A percentile compares a stretch with the other conserved stretches of the same genome.
Evolutionary conservation across 2,329 filamentous ascomycete species (phyloP).

Genomic region (Trichophyton mentagrophytes): DNA sequence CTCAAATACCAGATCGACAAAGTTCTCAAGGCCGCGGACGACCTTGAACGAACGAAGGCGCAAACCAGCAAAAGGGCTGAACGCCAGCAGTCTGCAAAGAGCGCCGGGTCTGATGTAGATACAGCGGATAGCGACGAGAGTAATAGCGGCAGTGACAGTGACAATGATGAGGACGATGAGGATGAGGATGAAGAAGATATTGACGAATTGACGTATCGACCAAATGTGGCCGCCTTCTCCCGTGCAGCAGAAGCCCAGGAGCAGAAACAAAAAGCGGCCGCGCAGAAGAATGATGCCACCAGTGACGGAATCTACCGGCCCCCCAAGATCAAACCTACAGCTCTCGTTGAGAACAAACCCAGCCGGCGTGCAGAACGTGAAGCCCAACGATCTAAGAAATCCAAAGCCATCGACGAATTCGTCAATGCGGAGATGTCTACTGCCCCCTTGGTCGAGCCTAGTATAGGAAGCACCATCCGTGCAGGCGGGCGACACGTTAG

Average conservation of each 20-base stretch:
- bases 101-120: background rate
- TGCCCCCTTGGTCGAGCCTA: slow-evolving; percentile 72
- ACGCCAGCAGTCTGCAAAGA: slow-evolving; percentile 20
- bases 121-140: slow-evolving; percentile 21
- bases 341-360: slow-evolving; percentile 53
- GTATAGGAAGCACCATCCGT: slow-evolving; percentile 80
- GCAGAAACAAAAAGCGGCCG: slow-evolving; percentile 12
- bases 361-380: slow-evolving; percentile 47
- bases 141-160: slow-evolving; percentile 13
- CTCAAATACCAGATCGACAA: slow-evolving; percentile 94
- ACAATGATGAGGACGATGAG: slow-evolving; percentile 13
- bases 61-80: slow-evolving; percentile 11
- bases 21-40: slow-evolving; percentile 71
- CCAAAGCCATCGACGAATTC: slow-evolving; percentile 83
- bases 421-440: slow-evolving; percentile 70
- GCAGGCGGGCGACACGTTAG: slow-evolving; percentile 67
- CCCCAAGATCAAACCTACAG: slow-evolving; percentile 72
- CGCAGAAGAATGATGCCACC: slow-evolving; percentile 19
- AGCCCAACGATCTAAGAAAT: slow-evolving; percentile 54
- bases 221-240: slow-evolving; percentile 41
- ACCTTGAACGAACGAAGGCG: slow-evolving; percentile 22
- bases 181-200: slow-evolving; percentile 32
- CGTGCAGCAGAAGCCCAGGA: slow-evolving; percentile 27
- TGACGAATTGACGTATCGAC: slow-evolving; percentile 50
- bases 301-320: slow-evolving; percentile 69